Base-by-base conservation (phyloP, 2,329 filamentous ascomycete species). In the Ophiocordyceps camponoti-rufipedis region DNA sequence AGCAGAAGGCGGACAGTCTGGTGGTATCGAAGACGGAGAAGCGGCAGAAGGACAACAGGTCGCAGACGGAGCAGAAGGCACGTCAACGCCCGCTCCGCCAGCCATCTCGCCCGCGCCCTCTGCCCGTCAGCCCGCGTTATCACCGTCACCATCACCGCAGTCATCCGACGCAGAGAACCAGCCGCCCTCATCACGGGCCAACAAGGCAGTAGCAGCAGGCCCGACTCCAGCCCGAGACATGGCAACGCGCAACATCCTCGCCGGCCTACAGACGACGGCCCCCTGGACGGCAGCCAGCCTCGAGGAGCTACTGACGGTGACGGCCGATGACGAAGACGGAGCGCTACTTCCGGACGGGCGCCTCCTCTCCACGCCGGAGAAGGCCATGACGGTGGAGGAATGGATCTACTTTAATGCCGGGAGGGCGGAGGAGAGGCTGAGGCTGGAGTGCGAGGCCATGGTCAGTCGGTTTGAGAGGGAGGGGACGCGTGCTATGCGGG, bases 351-450 rank as follows among this genome's bases (percentile, higher is more conserved):
- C 68, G 66, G 46, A 67, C 71, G 38, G 77, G 75, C 12, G 69
- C 0, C 74, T 74, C 13, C 63, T 98, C 45, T 81, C 75, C 2
- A 82, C 73, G 45, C 75, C 79, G 0, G 91, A 96, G 66, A 87
- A 82, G 67, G 69, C 73, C 35, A 94, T 98, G 88, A 89, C 80
- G 5, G 85, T 96, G 0, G 86, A 94, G 60, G 80, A 95, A 61
- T 98, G 89, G 86, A 82, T 98, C 38, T 69, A 79, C 47, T 75
- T 80, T 62, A 88, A 91, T 52, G 91, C 91, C 0, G 72, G 74
- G 49, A 70, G 80, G 57, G 86, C 85, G 0, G 88, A 96, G 66
- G 76, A 80, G 61, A 80, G 78, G 59, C 67, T 98, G 46, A 81
- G 80, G 56, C 66, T 71, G 33, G 83, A 93, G 58, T 94, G 87